Evolutionary conservation across 148 eudicot genomes (phyloP).

Genomic region (Agrostemma githago): DNA sequence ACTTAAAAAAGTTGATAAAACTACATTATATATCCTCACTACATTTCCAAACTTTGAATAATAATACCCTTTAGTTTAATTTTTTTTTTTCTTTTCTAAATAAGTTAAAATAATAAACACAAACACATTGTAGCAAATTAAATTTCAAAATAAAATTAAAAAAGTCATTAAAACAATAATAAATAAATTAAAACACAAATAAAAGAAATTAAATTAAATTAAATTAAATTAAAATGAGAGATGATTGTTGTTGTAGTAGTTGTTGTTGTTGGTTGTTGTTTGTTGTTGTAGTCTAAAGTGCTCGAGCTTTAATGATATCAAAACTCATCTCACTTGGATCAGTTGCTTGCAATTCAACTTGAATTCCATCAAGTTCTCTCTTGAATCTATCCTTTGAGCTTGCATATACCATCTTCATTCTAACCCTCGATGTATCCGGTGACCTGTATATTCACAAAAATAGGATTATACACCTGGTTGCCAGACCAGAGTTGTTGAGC

Average conservation of each 20-base stretch:
- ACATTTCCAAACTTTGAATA: not conserved
- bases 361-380: slow-evolving; percentile 85
- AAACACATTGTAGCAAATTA: not conserved
- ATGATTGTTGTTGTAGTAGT: not conserved
- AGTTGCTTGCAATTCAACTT: slow-evolving; percentile 79
- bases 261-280: no score
- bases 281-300: slow-evolving; percentile 21
- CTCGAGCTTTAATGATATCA: slow-evolving; percentile 63
- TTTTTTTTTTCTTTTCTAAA: slow-evolving; percentile 4
- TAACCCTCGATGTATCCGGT: slow-evolving; percentile 70
- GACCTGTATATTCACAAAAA: slow-evolving; percentile 35
- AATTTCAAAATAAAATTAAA: slow-evolving; percentile 15
- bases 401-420: slow-evolving; percentile 93
- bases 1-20: slow-evolving; percentile 1
- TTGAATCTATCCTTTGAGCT: slow-evolving; percentile 92
- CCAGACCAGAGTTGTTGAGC: no score
- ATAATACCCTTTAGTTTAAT: not conserved
- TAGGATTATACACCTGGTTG: no score
- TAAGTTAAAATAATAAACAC: slow-evolving; percentile 16
- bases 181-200: slow-evolving; percentile 17
- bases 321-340: slow-evolving; percentile 89
- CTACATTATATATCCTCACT: slow-evolving; percentile 7
- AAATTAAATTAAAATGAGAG: not conserved
- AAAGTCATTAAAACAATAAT: slow-evolving; percentile 16
- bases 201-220: not conserved